A percentile compares a stretch with the other conserved stretches of the same genome.
These are phyloP conservation scores for Metschnikowia colocasiae DNA, from an alignment of 805 yeast species.

Conservation along the genomic window DNA sequence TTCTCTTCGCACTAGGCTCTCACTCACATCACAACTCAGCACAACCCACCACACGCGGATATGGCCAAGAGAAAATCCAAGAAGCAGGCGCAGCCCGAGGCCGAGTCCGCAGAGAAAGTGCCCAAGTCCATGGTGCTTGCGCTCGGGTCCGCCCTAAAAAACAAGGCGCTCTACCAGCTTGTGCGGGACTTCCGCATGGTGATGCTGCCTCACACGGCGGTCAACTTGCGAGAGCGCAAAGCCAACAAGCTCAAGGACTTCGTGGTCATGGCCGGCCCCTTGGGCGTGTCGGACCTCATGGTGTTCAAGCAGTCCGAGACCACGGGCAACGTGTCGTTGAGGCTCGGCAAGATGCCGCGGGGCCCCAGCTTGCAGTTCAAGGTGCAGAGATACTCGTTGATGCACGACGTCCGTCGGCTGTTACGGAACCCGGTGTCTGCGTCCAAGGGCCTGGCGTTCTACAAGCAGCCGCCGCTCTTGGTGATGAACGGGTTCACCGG, in stretches of 20 bases:
- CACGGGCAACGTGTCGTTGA: slow-evolving; percentile 74
- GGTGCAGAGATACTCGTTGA: slow-evolving; percentile 70
- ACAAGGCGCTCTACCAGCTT: slow-evolving; percentile 77
- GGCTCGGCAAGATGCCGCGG: slow-evolving; percentile 83
- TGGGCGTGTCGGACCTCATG: slow-evolving; percentile 86
- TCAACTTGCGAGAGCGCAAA: slow-evolving; percentile 80
- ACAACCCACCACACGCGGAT: background rate
- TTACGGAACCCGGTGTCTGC: slow-evolving; percentile 77
- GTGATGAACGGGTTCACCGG: slow-evolving; percentile 84
- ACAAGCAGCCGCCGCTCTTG: slow-evolving; percentile 76
- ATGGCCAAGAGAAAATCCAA: slow-evolving; percentile 52
- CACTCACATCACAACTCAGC: background rate
- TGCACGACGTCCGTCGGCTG: slow-evolving; percentile 70
- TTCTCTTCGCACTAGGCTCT: background rate
- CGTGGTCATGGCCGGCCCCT: slow-evolving; percentile 97
- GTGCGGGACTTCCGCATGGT: slow-evolving; percentile 83
- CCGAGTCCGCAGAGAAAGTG: slow-evolving; percentile 65
- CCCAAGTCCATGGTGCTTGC: slow-evolving; percentile 95
- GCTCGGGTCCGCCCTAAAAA: slow-evolving; percentile 71
- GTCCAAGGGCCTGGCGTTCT: slow-evolving; percentile 60
- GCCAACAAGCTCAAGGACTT: slow-evolving; percentile 86
- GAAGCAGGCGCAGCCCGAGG: slow-evolving; percentile 63
- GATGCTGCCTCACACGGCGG: slow-evolving; percentile 97
- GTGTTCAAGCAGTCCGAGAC: slow-evolving; percentile 78
- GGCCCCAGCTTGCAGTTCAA: slow-evolving; percentile 92